Base-by-base conservation (phyloP, 257 asterid species). In the Linderniella brevidens region DNA sequence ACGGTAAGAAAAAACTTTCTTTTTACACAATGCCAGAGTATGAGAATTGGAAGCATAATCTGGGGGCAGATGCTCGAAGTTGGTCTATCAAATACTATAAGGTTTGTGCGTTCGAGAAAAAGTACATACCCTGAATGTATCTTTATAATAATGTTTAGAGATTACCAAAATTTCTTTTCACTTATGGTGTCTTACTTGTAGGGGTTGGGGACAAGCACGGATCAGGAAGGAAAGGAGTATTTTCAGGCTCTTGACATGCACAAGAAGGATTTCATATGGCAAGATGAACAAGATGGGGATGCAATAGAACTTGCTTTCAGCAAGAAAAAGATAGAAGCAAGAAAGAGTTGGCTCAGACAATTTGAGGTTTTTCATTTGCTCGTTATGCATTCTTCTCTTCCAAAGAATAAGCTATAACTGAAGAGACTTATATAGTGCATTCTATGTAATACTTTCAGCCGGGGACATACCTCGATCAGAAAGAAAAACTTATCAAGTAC, bases 131-230 rank as follows among this genome's bases (percentile, higher is more conserved):
- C 15, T 10, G 43, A 2, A 11, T 39, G 32, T 25, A 25, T 25
- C 4, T 25, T 25, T 25, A 25, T 6, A 25, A 6, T 25, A 25
- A 25, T 25, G 32, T 25, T 25, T 25, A 25, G 6, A 6, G 32
- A 25, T 25, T 25, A 25, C 32, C 32, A 25, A 25, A 25, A 25
- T 25, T 2, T 25, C 3, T 25, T 25, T 25, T 25, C 32, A 25
- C 32, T 25, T 25, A 6, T 25, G 32, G 4, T 25, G 32, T 12
- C 57, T n/a, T 50, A 47, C 19, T 61, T 60, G 52, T 61, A 90
- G 99, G 99, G 99, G 82, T 65, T 90, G 85, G 99, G 99, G 55
- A 81, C 94, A 17, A 85, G 99, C 69, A 85, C 96, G 3, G 68
- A 77, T 50, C 68, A 77, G 55, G 99, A 90, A 79, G 99, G 77